Conservation (phyloP, 805 yeast species). For the Priceomyces fermenticarens region DNA sequence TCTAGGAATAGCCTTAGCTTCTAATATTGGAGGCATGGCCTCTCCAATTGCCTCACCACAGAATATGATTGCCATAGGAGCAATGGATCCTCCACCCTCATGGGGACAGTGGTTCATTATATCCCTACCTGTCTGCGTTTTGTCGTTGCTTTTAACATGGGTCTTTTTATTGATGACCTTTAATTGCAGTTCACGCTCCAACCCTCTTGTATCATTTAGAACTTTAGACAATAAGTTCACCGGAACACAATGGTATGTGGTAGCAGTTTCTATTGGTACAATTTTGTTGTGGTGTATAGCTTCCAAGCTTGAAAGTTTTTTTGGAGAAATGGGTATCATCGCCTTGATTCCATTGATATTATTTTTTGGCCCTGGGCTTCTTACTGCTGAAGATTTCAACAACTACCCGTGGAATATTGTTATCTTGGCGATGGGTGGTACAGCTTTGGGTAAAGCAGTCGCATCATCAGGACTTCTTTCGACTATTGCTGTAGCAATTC, state of each 20-base stretch:
- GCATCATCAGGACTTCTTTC: conserved; percentile 83
- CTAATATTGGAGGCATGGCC: conserved; percentile 55
- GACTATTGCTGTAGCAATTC: conserved; percentile 72
- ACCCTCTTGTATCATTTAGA: conserved; percentile 54
- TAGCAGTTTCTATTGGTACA: conserved; percentile 63
- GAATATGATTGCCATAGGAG: conserved; percentile 52
- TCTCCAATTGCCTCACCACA: conserved; percentile 56
- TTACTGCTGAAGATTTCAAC: conserved; percentile 88
- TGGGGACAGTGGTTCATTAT: conserved; percentile 60
- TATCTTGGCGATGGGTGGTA: conserved; percentile 95
- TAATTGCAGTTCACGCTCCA: conserved; percentile 46
- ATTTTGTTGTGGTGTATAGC: conserved; percentile 89
- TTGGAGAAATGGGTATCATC: conserved; percentile 97
- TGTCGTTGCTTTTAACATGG: conserved; percentile 42
- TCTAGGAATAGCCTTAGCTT: conserved; percentile 49
- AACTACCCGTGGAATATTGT: conserved; percentile 97
- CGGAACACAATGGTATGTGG: conserved; percentile 70
- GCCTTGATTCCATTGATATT: conserved; percentile 86
- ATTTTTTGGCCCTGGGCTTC: conserved; percentile 87
- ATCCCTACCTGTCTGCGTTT: conserved; percentile 44
- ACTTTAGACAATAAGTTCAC: conserved; percentile 66
- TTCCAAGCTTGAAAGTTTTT: conserved; percentile 61
- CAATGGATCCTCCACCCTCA: conserved; percentile 49
- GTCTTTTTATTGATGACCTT: conserved; percentile 54
- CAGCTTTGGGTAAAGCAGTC: conserved; percentile 93